phyloP scores from a whole-genome alignment of 805 yeast genomes.

The Sugiyamaella americana region DNA sequence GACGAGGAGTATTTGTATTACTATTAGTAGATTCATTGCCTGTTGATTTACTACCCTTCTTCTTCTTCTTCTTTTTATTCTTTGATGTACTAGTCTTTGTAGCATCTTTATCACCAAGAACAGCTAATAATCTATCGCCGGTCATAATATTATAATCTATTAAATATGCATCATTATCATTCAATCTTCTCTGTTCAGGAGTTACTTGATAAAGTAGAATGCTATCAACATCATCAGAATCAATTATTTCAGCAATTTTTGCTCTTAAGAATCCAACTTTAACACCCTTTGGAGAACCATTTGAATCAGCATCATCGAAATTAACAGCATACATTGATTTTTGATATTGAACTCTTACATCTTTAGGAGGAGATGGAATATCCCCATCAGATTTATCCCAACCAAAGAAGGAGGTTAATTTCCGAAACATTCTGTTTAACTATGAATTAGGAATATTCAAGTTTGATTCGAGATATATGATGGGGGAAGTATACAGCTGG shows the following conservation, averaged over 20 bases:
- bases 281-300: slow-evolving; percentile 53
- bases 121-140: slow-evolving; percentile 38
- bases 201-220: slow-evolving; percentile 4
- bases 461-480: no score
- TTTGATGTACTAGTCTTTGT: background rate
- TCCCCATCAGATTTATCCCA: background rate
- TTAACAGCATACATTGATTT: slow-evolving; percentile 6
- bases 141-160: slow-evolving; percentile 50
- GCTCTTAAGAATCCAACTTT: slow-evolving; percentile 55
- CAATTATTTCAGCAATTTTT: slow-evolving; percentile 44
- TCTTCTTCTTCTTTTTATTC: slow-evolving; percentile 5
- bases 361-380: background rate
- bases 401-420: background rate
- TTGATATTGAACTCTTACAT: slow-evolving; percentile 6
- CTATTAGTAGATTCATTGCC: background rate
- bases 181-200: slow-evolving; percentile 20
- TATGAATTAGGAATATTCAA: no score
- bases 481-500: no score
- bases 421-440: background rate
- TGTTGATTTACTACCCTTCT: slow-evolving; percentile 8
- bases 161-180: slow-evolving; percentile 42
- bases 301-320: slow-evolving; percentile 70
- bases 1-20: slow-evolving; percentile 3
- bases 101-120: slow-evolving; percentile 12
- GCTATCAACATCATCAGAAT: background rate